Conservation (phyloP, 257 asterid genomes). For the Solanum peruvianum region DNA sequence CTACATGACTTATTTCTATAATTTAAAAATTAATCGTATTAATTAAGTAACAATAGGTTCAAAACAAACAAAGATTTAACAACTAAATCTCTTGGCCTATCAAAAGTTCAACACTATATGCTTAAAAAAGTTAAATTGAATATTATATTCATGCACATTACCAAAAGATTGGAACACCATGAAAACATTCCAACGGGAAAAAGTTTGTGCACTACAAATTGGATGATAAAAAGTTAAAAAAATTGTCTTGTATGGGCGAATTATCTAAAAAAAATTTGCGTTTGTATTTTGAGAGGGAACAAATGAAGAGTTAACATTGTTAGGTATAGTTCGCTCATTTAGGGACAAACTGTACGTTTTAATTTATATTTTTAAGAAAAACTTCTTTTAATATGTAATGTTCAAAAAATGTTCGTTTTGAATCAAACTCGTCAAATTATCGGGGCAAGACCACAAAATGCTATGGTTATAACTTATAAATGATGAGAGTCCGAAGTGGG, state of each 20-base stretch:
- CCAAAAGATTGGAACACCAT: background rate
- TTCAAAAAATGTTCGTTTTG: no score
- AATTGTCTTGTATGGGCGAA: background rate
- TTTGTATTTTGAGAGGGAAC: no score
- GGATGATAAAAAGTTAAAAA: background rate
- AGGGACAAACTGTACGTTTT: no score
- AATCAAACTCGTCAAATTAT: background rate
- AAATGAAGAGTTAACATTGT: background rate
- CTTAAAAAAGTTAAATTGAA: background rate
- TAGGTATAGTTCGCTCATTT: no score
- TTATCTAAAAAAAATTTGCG: background rate
- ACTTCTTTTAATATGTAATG: background rate
- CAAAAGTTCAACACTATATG: background rate
- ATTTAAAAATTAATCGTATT: background rate
- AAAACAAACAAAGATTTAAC: background rate
- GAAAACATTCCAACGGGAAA: background rate
- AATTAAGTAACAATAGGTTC: background rate
- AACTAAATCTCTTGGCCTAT: background rate
- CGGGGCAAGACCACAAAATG: background rate
- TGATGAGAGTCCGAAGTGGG: background rate
- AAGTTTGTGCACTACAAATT: background rate
- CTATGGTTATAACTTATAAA: background rate
- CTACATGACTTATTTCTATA: background rate
- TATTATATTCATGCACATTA: background rate
- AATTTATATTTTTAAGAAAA: accelerated